Evolutionary conservation across 2,329 filamentous ascomycete species (phyloP).

Genomic region (Aspergillus sergii): DNA sequence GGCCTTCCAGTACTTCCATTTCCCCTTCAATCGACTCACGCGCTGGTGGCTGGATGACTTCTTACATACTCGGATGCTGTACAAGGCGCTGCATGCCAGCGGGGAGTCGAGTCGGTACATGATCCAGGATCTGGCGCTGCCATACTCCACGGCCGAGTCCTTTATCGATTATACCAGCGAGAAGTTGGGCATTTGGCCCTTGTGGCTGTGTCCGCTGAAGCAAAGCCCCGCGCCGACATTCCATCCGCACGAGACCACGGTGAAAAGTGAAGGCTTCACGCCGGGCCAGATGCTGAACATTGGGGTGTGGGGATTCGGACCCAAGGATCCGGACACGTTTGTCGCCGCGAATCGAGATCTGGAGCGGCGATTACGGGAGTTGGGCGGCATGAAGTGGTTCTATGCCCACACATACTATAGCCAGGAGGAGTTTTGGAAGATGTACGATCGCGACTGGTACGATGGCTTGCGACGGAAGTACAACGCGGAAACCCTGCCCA

Average conservation of each 20-base stretch:
- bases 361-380: slow-evolving; percentile 67
- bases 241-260: slow-evolving; percentile 29
- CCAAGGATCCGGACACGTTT: slow-evolving; percentile 56
- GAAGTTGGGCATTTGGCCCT: slow-evolving; percentile 53
- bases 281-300: slow-evolving; percentile 51
- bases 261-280: slow-evolving; percentile 15
- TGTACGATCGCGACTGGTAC: slow-evolving; percentile 44
- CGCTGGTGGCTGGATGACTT: slow-evolving; percentile 63
- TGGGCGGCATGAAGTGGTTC: slow-evolving; percentile 82
- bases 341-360: slow-evolving; percentile 70
- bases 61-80: slow-evolving; percentile 64
- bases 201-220: slow-evolving; percentile 64
- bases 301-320: slow-evolving; percentile 77
- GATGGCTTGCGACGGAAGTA: slow-evolving; percentile 44
- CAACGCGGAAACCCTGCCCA: slow-evolving; percentile 29
- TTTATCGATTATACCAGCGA: slow-evolving; percentile 52
- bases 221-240: slow-evolving; percentile 23
- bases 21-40: slow-evolving; percentile 62
- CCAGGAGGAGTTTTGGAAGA: slow-evolving; percentile 52
- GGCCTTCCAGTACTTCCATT: slow-evolving; percentile 63
- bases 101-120: slow-evolving; percentile 60
- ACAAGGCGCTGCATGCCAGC: slow-evolving; percentile 63
- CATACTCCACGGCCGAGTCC: slow-evolving; percentile 52
- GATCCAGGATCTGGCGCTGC: slow-evolving; percentile 65
- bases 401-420: slow-evolving; percentile 85